phyloP scores from a whole-genome alignment of 2,329 filamentous ascomycete species.

The Claviceps quebecensis region DNA sequence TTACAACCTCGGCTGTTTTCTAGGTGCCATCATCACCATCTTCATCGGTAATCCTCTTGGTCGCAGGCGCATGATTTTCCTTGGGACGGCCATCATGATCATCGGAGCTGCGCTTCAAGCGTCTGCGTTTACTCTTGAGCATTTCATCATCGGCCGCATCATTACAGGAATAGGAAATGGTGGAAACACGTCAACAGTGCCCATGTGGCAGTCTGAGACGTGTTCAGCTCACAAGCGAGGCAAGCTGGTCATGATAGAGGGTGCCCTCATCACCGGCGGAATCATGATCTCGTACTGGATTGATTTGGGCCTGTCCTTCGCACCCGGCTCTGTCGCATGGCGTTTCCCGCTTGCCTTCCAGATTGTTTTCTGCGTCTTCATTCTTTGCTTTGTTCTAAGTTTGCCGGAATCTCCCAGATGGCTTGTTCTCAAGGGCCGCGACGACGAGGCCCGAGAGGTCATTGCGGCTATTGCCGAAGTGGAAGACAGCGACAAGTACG shows the following conservation, averaged over 20 bases:
- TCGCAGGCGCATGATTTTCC: constrained; percentile 42
- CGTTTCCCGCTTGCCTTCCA: constrained; percentile 44
- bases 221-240: constrained; percentile 42
- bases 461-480: constrained; percentile 40
- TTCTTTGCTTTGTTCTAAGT: constrained; percentile 36
- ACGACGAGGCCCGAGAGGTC: constrained; percentile 32
- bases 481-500: constrained; percentile 40
- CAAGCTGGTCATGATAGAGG: constrained; percentile 48
- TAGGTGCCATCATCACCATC: constrained; percentile 50
- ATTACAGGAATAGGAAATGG: constrained; percentile 46
- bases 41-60: constrained; percentile 52
- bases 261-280: constrained; percentile 41
- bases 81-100: constrained; percentile 43
- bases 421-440: constrained; percentile 30
- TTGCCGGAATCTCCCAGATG: constrained; percentile 40
- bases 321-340: constrained; percentile 29
- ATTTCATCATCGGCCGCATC: constrained; percentile 44
- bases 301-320: constrained; percentile 42
- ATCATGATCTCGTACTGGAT: constrained; percentile 48
- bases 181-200: constrained; percentile 40
- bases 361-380: constrained; percentile 44
- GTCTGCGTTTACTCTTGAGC: constrained; percentile 37
- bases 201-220: constrained; percentile 48
- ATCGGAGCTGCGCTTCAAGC: constrained; percentile 46
- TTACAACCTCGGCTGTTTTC: constrained; percentile 47